phyloP scores from a whole-genome alignment of 768 basidiomycete species.

The Kwoniella dendrophila region DNA sequence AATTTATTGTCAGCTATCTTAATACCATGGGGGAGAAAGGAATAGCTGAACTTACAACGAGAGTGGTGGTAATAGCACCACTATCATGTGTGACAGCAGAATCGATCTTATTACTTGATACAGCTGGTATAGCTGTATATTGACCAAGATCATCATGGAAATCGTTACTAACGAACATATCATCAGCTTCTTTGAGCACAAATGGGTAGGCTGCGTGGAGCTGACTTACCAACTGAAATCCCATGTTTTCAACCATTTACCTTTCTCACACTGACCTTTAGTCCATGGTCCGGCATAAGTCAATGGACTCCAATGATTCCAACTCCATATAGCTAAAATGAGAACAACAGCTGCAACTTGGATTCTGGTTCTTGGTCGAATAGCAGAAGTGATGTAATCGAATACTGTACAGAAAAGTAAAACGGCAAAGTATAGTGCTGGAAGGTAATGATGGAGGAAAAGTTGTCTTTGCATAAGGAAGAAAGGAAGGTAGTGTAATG shows the following conservation, averaged over 20 bases:
- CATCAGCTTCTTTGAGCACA: constrained; percentile 4
- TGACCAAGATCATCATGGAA: constrained; percentile 50
- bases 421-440: constrained; percentile 67
- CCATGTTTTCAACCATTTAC: constrained; percentile 91
- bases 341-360: constrained; percentile 77
- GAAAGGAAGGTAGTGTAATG: constrained; percentile 92
- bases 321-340: constrained; percentile 69
- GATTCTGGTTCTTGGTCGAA: constrained; percentile 74
- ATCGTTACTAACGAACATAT: constrained; percentile 36
- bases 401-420: constrained; percentile 75
- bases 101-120: constrained; percentile 29
- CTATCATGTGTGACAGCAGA: constrained; percentile 21
- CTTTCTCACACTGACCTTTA: constrained; percentile 69
- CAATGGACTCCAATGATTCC: constrained; percentile 74
- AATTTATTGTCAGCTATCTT: constrained; percentile 1
- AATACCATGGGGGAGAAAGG: neutral
- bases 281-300: constrained; percentile 88
- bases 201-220: neutral
- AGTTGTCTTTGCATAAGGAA: constrained; percentile 96
- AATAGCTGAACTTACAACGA: constrained; percentile 30
- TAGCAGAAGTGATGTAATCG: constrained; percentile 77
- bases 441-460: constrained; percentile 97
- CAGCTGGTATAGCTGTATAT: constrained; percentile 33
- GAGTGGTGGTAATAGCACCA: constrained; percentile 36
- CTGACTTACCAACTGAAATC: constrained; percentile 75